Evolutionary conservation across 2,329 filamentous ascomycete genomes (phyloP).

Genomic region (Orbilia quercus): DNA sequence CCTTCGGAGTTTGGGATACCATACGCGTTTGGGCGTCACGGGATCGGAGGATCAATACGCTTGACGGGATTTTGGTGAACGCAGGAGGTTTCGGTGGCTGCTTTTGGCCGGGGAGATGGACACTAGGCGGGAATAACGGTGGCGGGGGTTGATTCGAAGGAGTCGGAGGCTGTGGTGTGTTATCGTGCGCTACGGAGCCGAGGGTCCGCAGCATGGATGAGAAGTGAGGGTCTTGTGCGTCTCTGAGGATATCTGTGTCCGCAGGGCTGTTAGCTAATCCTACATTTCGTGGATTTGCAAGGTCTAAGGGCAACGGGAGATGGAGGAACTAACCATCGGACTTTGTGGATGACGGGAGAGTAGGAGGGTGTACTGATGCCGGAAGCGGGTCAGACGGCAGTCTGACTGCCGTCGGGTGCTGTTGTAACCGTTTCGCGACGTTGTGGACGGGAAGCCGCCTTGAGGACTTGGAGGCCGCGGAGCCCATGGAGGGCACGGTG

Average conservation of each 20-base stretch:
- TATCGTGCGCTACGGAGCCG: constrained; percentile 51
- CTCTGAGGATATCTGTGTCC: constrained; percentile 44
- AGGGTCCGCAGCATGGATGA: constrained; percentile 54
- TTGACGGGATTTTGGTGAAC: constrained; percentile 16
- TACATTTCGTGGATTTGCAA: background rate
- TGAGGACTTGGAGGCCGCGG: constrained; percentile 40
- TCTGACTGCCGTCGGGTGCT: constrained; percentile 4
- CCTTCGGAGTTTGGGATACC: constrained; percentile 18
- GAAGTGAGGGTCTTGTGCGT: constrained; percentile 54
- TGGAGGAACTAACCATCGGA: constrained; percentile 34
- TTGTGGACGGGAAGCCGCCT: constrained; percentile 32
- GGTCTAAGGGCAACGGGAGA: background rate
- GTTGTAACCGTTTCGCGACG: constrained; percentile 39
- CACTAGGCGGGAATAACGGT: background rate
- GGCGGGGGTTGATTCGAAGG: background rate
- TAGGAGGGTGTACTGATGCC: constrained; percentile 10
- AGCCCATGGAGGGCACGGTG: constrained; percentile 28
- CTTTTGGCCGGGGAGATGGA: constrained; percentile 4
- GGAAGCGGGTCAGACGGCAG: constrained; percentile 8
- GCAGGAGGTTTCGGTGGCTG: background rate
- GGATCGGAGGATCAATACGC: constrained; percentile 41
- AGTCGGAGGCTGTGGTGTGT: constrained; percentile 13
- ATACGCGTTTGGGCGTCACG: constrained; percentile 25
- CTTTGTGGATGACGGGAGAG: constrained; percentile 25
- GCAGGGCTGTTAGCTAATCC: constrained; percentile 2